phyloP scores from a whole-genome alignment of 176 grass and related monocot species.

The Hyparrhenia diplandra region DNA sequence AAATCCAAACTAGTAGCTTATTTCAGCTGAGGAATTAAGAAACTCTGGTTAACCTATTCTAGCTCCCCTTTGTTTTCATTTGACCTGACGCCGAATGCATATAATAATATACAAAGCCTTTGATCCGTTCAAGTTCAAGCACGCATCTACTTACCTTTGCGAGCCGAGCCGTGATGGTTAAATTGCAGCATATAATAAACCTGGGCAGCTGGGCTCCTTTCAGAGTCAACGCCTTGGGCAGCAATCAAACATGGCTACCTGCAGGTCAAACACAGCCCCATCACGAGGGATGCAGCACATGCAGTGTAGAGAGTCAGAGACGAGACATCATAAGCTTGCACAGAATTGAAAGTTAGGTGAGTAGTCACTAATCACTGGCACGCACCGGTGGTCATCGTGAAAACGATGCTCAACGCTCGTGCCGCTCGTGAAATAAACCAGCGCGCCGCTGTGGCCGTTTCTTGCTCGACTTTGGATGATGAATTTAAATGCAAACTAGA shows the following conservation, averaged over 20 bases:
- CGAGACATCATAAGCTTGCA: neutral
- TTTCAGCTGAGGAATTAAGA: neutral
- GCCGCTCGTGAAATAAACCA: too few relatives aligned
- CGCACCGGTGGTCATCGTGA: too few relatives aligned
- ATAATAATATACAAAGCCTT: neutral
- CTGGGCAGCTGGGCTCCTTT: too few relatives aligned
- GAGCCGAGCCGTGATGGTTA: neutral
- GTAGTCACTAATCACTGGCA: too few relatives aligned
- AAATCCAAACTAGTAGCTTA: neutral
- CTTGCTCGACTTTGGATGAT: too few relatives aligned
- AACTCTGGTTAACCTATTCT: neutral
- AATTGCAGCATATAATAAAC: neutral
- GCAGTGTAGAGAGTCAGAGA: neutral
- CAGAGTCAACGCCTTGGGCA: conserved; percentile 26
- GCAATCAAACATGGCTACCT: conserved; percentile 26
- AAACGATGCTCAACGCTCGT: too few relatives aligned
- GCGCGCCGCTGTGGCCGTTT: too few relatives aligned
- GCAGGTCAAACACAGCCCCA: conserved; percentile 7
- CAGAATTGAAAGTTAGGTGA: too few relatives aligned
- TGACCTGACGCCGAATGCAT: neutral
- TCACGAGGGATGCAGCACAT: neutral
- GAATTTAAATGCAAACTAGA: too few relatives aligned
- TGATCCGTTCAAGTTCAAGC: conserved; percentile 21
- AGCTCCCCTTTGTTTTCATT: neutral
- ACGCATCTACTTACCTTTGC: neutral